Conservation (phyloP, 345 rosid genomes). For the Reutealis trisperma region DNA sequence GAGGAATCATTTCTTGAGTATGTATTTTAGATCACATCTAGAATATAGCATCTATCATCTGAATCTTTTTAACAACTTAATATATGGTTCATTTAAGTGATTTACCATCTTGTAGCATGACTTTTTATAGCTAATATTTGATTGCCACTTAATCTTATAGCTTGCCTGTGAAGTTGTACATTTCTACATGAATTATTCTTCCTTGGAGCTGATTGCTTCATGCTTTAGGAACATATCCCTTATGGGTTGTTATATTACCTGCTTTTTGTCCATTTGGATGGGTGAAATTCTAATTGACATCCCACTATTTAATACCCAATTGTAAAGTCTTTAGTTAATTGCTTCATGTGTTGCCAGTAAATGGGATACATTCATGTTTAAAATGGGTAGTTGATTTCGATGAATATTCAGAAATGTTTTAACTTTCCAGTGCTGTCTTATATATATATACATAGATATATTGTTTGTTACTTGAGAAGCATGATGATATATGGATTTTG, state of each 20-base stretch:
- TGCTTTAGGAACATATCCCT: not conserved
- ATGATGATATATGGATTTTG: too few species aligned
- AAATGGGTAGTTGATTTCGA: not conserved
- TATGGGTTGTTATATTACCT: not conserved
- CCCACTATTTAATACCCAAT: not conserved
- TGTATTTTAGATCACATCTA: constrained; percentile 24
- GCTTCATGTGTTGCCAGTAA: not conserved
- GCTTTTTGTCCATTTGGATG: not conserved
- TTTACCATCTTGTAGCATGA: not conserved
- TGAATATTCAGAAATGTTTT: not conserved
- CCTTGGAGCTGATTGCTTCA: not conserved
- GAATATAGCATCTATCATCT: not conserved
- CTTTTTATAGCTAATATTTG: not conserved
- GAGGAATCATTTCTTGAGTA: constrained; percentile 89
- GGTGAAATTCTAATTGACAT: not conserved
- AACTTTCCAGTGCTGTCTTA: too few species aligned
- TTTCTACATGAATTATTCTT: not conserved
- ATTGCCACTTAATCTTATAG: not conserved
- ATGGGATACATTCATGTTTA: not conserved
- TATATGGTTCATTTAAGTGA: not conserved
- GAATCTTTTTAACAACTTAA: constrained; percentile 7
- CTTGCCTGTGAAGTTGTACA: not conserved
- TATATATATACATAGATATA: too few species aligned
- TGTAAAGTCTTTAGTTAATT: not conserved
- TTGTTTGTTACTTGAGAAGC: not conserved